A percentile compares a stretch with the other conserved stretches of the same genome.
Conservation (phyloP, 768 basidiomycete species). For the Calocera cornea region DNA sequence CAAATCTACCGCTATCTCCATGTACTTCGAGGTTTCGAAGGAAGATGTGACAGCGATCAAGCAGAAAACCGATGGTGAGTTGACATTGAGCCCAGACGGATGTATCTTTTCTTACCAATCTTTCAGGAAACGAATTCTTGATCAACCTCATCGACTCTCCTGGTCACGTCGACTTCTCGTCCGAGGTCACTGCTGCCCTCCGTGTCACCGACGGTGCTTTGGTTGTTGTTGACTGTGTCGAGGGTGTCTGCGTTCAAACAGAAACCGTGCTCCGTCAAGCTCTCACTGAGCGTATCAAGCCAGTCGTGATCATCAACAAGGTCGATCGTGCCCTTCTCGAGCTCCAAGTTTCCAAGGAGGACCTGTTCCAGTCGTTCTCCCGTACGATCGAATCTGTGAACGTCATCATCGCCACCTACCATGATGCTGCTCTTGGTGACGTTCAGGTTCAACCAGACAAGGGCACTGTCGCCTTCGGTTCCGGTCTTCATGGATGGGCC, state of each 20-base stretch:
- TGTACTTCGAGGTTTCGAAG: conserved; percentile 95
- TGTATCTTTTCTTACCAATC: conserved; percentile 10
- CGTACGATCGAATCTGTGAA: conserved; percentile 97
- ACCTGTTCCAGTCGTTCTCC: conserved; percentile 92
- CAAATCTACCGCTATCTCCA: conserved; percentile 98
- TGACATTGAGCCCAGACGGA: background rate
- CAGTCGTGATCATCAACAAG: conserved; percentile 99
- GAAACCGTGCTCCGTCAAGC: conserved; percentile 98
- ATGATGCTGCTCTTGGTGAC: conserved; percentile 86
- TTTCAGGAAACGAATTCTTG: conserved; percentile 82
- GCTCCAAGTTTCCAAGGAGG: conserved; percentile 92
- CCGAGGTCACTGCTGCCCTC: conserved; percentile 97
- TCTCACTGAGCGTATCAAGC: conserved; percentile 96
- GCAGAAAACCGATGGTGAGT: conserved; percentile 83
- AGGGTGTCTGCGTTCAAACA: conserved; percentile 99
- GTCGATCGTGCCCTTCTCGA: conserved; percentile 98
- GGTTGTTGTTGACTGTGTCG: conserved; percentile 98
- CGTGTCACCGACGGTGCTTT: conserved; percentile 99
- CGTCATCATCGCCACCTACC: conserved; percentile 96
- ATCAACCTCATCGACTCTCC: conserved; percentile 99
- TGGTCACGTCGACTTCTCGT: conserved; percentile 99
- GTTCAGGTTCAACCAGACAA: conserved; percentile 97
- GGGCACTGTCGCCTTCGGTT: conserved; percentile 97
- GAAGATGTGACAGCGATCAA: conserved; percentile 74
- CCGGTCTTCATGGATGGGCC: conserved; percentile 98